phyloP scores from a whole-genome alignment of 805 yeast species.

The Saccharomycopsis fermentans region DNA sequence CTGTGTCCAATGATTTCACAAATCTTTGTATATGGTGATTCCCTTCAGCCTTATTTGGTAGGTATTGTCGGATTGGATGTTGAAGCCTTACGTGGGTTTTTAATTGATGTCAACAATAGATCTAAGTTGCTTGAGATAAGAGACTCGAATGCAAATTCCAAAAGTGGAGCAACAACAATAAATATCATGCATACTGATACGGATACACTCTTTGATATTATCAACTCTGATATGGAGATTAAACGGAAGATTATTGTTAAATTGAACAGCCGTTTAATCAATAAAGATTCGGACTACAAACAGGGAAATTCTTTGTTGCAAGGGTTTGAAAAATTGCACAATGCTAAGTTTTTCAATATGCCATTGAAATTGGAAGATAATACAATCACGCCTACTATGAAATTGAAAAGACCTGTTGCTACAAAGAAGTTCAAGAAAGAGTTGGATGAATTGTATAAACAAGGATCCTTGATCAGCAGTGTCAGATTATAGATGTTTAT shows the following conservation, averaged over 20 bases:
- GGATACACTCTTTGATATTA: constrained; percentile 23
- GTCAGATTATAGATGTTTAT: neutral
- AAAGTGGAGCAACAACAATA: neutral
- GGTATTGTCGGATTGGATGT: constrained; percentile 44
- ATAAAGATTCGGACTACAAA: neutral
- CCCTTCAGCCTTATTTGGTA: constrained; percentile 39
- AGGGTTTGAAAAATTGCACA: constrained; percentile 44
- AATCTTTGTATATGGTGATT: constrained; percentile 47
- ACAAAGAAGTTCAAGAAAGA: constrained; percentile 29
- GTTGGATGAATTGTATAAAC: constrained; percentile 32
- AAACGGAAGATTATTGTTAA: constrained; percentile 24
- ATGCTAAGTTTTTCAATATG: constrained; percentile 33
- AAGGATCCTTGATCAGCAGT: constrained; percentile 25
- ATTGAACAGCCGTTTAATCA: constrained; percentile 9
- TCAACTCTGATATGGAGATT: constrained; percentile 26
- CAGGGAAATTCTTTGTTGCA: constrained; percentile 22
- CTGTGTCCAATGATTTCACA: constrained; percentile 34
- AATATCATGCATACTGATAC: neutral
- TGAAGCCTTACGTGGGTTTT: constrained; percentile 1
- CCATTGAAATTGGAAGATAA: constrained; percentile 43
- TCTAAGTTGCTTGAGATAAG: neutral
- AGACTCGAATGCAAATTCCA: neutral
- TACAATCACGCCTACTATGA: constrained; percentile 46
- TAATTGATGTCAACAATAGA: neutral
- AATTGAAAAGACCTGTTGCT: constrained; percentile 34